These are phyloP conservation scores for Spathaspora boniae DNA, from an alignment of 805 yeast species.

Conservation along the genomic window DNA sequence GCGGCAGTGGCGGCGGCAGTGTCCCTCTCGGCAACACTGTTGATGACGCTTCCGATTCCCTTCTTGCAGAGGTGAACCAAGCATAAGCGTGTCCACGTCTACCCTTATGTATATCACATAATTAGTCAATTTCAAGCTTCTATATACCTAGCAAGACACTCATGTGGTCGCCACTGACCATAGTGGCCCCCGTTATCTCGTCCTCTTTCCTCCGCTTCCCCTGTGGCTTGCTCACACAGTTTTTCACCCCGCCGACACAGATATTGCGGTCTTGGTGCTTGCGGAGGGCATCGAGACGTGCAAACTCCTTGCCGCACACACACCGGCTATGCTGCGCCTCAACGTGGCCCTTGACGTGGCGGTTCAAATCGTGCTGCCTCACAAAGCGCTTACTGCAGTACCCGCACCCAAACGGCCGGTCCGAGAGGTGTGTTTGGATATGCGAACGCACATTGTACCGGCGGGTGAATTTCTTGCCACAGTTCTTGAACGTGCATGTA, in stretches of 20 bases:
- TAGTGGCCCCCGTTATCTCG: not conserved
- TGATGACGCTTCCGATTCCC: too few relatives aligned
- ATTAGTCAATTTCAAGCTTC: too few relatives aligned
- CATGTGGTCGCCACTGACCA: not conserved
- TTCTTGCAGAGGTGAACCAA: too few relatives aligned
- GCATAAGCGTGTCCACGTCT: too few relatives aligned
- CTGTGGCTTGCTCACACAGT: constrained; percentile 23
- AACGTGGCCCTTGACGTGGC: constrained; percentile 86
- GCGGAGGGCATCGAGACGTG: constrained; percentile 83
- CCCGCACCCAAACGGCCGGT: constrained; percentile 83
- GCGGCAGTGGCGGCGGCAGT: too few relatives aligned
- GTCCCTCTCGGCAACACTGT: too few relatives aligned
- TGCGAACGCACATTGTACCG: constrained; percentile 92
- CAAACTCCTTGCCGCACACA: constrained; percentile 92
- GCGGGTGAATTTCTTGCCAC: constrained; percentile 82
- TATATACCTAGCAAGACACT: too few relatives aligned
- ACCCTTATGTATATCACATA: too few relatives aligned
- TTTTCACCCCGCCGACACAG: constrained; percentile 63
- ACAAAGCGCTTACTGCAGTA: constrained; percentile 85
- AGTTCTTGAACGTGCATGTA: constrained; percentile 69
- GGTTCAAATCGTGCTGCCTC: constrained; percentile 87
- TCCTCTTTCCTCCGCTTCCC: constrained; percentile 7
- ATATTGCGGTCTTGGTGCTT: constrained; percentile 78
- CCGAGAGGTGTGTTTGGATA: constrained; percentile 93
- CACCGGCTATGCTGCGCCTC: constrained; percentile 66